phyloP scores from a whole-genome alignment of 2,329 filamentous ascomycete species.

The Neodidymelliopsis sp. region DNA sequence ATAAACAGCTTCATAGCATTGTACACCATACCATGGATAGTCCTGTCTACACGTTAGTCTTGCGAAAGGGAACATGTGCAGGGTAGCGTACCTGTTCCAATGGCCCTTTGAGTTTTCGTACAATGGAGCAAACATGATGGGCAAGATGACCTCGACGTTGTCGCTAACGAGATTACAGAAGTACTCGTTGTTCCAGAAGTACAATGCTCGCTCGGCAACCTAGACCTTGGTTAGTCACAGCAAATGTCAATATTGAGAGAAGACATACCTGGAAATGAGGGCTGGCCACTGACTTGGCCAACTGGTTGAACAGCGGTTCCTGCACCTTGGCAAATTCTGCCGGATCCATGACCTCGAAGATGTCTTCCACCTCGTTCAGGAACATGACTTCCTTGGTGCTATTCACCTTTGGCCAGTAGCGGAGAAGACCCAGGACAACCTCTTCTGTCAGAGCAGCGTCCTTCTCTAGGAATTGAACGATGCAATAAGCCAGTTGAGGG shows the following conservation, averaged over 20 bases:
- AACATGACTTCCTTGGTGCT: slow-evolving; percentile 99
- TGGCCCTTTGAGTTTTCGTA: slow-evolving; percentile 99
- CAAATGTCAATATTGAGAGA: neutral
- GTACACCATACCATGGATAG: slow-evolving; percentile 99
- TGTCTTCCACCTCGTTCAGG: slow-evolving; percentile 98
- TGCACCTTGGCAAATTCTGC: slow-evolving; percentile 99
- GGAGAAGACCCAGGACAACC: slow-evolving; percentile 89
- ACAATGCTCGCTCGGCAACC: slow-evolving; percentile 94
- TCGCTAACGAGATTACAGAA: slow-evolving; percentile 99
- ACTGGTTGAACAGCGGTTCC: slow-evolving; percentile 94
- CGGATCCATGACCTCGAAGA: slow-evolving; percentile 99
- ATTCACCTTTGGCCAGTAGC: slow-evolving; percentile 99
- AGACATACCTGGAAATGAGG: slow-evolving; percentile 85
- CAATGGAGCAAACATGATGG: slow-evolving; percentile 98
- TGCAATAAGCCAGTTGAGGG: slow-evolving; percentile 96
- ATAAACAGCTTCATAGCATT: slow-evolving; percentile 99
- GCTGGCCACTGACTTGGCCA: slow-evolving; percentile 97
- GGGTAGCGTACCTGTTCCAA: slow-evolving; percentile 83
- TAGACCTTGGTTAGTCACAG: slow-evolving; percentile 34
- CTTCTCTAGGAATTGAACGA: slow-evolving; percentile 98
- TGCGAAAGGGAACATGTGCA: neutral
- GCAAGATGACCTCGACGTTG: slow-evolving; percentile 97
- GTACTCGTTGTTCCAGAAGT: slow-evolving; percentile 99
- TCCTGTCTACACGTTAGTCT: slow-evolving; percentile 63
- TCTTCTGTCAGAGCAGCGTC: slow-evolving; percentile 97